Base-by-base conservation (phyloP, 2,329 filamentous ascomycete genomes). In the Celoporthe dispersa region DNA sequence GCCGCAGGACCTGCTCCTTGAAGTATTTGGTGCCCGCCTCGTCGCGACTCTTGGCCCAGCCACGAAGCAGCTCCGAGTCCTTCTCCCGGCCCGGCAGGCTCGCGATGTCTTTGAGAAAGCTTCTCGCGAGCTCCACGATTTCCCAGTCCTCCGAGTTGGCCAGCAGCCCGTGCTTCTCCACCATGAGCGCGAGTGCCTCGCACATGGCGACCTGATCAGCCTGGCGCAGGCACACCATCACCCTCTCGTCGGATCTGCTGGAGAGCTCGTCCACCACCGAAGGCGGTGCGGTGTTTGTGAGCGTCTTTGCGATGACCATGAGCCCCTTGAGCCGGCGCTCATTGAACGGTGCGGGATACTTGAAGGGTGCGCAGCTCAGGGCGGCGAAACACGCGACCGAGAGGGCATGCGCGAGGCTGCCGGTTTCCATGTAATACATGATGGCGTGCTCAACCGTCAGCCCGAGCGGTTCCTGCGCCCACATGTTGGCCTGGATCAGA, bases 171-270 rank as follows among this genome's bases (percentile, higher is more conserved):
- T 83, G 81, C 39, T 80, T 77, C 28, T 84, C 72, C 16, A 85
- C 80, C 74, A 90, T 80, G 51, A 83, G 78, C 67, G 88, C 78
- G 19, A 89, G 75, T 68, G 84, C 84, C 73, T 89, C 86, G 71
- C 84, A 85, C 64, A 88, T 78, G 12, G 83, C 85, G 3, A 86
- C 81, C 71, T 86, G 85, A 69, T 89, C 87, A 12, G 85, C 81
- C 22, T 81, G 79, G 4, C 76, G 75, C 25, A 88, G 74, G 11
- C 72, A 73, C 1, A 73, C 73, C 19, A 76, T 68, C 1, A 79
- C 71, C 59, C 74, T 74, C 22, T 74, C 73, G 60, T 78, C 76
- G 31, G 76, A 72, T 64, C 73, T 73, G 48, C 71, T 74, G 48
- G 69, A 73, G 11, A 78, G 73, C 44, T 73, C 77, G 28, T 75